Percentiles rank a stretch among this genome's conserved stretches.
phyloP scores from a whole-genome alignment of 257 asterid genomes.

The Fraxinus pennsylvanica region DNA sequence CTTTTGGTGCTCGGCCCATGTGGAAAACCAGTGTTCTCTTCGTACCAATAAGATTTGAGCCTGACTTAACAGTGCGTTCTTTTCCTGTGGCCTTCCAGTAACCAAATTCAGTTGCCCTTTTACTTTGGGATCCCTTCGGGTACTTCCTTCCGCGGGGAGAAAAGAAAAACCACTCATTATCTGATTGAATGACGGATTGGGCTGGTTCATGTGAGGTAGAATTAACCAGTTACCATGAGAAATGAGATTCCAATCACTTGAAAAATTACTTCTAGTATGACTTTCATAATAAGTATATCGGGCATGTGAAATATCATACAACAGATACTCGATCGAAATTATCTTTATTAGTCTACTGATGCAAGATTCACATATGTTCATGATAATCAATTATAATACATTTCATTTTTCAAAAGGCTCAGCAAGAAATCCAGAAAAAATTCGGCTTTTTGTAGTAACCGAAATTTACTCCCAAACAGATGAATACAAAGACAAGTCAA shows the following conservation, averaged over 20 bases:
- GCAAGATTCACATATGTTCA: background rate
- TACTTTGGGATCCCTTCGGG: slow-evolving; percentile 85
- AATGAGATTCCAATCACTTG: background rate
- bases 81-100: slow-evolving; percentile 97
- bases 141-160: slow-evolving; percentile 85
- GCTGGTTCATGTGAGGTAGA: slow-evolving; percentile 40
- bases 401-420: background rate
- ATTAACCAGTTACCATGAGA: slow-evolving; percentile 15
- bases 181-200: slow-evolving; percentile 61
- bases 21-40: slow-evolving; percentile 89
- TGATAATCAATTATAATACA: background rate
- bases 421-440: background rate
- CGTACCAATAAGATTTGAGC: slow-evolving; percentile 64
- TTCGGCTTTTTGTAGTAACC: background rate
- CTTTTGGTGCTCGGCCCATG: slow-evolving; percentile 82
- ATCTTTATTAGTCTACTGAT: background rate
- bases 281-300: background rate
- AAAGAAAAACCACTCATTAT: slow-evolving; percentile 89
- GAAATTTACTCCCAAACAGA: background rate
- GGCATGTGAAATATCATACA: background rate
- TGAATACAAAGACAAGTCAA: background rate
- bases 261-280: background rate
- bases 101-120: slow-evolving; percentile 74
- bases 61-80: slow-evolving; percentile 70
- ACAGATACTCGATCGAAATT: background rate